These are phyloP conservation scores for Cunninghamia lanceolata DNA, from an alignment of 75 land plant species.

Conservation along the genomic window DNA sequence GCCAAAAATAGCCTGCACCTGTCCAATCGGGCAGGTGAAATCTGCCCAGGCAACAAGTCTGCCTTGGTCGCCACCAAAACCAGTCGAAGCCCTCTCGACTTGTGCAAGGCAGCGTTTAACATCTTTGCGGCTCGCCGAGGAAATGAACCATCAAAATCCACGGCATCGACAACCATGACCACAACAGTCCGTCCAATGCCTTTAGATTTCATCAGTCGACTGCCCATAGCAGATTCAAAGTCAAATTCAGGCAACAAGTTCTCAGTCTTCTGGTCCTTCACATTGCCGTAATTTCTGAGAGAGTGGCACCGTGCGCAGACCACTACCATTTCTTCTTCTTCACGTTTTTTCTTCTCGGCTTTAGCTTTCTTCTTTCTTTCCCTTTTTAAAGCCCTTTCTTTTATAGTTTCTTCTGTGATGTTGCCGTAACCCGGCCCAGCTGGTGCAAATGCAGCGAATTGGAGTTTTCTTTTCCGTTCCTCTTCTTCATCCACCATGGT, in stretches of 20 bases:
- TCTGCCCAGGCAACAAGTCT: constrained; percentile 83
- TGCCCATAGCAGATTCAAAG: constrained; percentile 68
- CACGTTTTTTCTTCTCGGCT: constrained; percentile 30
- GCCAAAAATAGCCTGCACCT: neutral
- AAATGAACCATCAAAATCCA: constrained; percentile 95
- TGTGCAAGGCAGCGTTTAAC: constrained; percentile 52
- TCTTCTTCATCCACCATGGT: constrained; percentile 14
- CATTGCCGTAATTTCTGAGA: constrained; percentile 81
- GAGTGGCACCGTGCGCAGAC: constrained; percentile 95
- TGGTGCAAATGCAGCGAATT: constrained; percentile 51
- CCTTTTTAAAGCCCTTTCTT: constrained; percentile 41
- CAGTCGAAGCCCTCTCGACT: constrained; percentile 65
- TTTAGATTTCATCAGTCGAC: constrained; percentile 59
- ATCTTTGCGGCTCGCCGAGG: constrained; percentile 75
- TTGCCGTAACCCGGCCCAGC: constrained; percentile 65
- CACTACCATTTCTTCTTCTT: constrained; percentile 30
- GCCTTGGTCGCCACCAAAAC: constrained; percentile 81
- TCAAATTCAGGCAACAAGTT: constrained; percentile 95
- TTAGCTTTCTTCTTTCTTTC: constrained; percentile 63
- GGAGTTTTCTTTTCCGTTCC: constrained; percentile 22
- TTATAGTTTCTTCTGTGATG: constrained; percentile 40
- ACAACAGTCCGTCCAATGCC: constrained; percentile 54
- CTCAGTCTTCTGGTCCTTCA: constrained; percentile 69
- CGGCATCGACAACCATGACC: constrained; percentile 88
- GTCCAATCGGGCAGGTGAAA: constrained; percentile 83